These are phyloP conservation scores for Canavalia gladiata DNA, from an alignment of 306 rosid genomes.

Conservation along the genomic window DNA sequence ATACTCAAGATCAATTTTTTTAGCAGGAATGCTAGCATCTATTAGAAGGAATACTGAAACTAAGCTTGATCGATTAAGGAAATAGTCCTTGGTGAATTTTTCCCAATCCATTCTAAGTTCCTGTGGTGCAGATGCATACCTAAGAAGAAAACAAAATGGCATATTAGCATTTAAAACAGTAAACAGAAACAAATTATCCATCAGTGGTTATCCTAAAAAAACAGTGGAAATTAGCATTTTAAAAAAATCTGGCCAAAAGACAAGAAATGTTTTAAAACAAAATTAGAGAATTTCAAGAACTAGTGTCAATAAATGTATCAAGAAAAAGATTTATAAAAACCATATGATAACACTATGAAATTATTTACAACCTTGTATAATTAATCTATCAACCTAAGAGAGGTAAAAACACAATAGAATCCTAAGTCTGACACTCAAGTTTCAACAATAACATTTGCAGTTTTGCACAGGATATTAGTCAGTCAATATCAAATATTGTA, in stretches of 20 bases:
- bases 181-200: constrained; percentile 30
- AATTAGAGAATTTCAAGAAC: constrained; percentile 29
- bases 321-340: neutral
- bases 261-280: neutral
- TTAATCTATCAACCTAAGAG: constrained; percentile 29
- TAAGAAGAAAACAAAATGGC: constrained; percentile 43
- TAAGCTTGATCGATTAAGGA: constrained; percentile 77
- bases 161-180: constrained; percentile 10
- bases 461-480: too few relatives aligned
- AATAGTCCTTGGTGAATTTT: constrained; percentile 92
- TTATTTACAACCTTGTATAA: neutral
- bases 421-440: neutral
- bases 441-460: constrained; percentile 30
- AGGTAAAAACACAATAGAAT: constrained; percentile 24
- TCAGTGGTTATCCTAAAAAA: constrained; percentile 3
- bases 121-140: constrained; percentile 97
- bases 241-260: neutral
- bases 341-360: neutral
- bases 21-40: constrained; percentile 98
- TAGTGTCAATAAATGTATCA: neutral
- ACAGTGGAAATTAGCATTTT: neutral
- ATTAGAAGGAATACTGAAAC: constrained; percentile 98
- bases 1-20: constrained; percentile 86
- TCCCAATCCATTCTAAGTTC: constrained; percentile 90
- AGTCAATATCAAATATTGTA: too few relatives aligned